Conservation (phyloP, 2,329 filamentous ascomycete genomes). For the Diplodia scrobiculata region DNA sequence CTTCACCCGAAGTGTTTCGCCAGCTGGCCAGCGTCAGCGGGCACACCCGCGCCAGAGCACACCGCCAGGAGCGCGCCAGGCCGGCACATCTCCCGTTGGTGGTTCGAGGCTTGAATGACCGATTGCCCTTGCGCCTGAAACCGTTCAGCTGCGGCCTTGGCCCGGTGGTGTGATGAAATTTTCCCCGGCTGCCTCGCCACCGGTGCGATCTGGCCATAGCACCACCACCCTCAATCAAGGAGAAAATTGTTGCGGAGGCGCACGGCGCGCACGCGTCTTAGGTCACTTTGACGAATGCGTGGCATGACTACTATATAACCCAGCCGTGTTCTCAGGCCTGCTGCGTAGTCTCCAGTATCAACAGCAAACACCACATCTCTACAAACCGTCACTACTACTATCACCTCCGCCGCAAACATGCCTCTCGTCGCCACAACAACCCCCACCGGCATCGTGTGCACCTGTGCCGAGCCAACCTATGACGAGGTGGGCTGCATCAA, state of each 20-base stretch:
- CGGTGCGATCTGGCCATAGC: slow-evolving; percentile 14
- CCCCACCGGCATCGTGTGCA: slow-evolving; percentile 26
- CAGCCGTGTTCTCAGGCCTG: slow-evolving; percentile 1
- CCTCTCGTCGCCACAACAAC: not conserved
- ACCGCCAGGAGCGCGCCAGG: no score
- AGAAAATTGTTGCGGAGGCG: slow-evolving; percentile 5
- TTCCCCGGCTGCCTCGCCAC: slow-evolving; percentile 8
- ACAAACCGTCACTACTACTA: not conserved
- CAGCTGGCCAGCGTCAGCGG: slow-evolving; percentile 3
- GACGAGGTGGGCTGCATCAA: slow-evolving; percentile 28
- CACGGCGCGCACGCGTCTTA: not conserved
- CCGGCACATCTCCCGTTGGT: no score
- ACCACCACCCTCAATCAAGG: slow-evolving; percentile 15
- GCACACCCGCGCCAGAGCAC: not conserved
- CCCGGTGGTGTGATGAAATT: slow-evolving; percentile 24
- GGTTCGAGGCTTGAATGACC: no score
- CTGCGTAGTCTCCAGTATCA: slow-evolving; percentile 24
- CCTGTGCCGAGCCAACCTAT: slow-evolving; percentile 27
- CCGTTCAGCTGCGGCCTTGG: slow-evolving; percentile 4
- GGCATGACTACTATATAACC: slow-evolving; percentile 15
- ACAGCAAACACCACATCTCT: not conserved
- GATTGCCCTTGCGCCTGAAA: no score
- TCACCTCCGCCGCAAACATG: not conserved
- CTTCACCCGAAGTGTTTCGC: slow-evolving; percentile 18
- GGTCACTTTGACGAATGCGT: not conserved